These are phyloP conservation scores for Pleurotus tuoliensis DNA, from an alignment of 768 basidiomycete genomes.

Conservation along the genomic window DNA sequence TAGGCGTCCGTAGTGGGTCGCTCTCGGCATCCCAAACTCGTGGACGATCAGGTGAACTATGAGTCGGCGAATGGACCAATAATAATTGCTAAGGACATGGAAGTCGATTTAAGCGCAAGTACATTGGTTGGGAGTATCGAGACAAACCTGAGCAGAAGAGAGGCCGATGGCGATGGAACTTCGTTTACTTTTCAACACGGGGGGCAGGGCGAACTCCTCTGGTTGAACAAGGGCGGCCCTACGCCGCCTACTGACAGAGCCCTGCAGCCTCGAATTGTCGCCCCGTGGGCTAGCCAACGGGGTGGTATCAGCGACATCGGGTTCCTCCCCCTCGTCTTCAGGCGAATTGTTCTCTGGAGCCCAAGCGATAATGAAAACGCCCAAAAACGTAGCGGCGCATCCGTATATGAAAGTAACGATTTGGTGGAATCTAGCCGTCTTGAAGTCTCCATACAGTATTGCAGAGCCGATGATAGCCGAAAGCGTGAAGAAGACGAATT, in stretches of 20 bases:
- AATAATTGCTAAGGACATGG: conserved; percentile 48
- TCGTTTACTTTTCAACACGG: conserved; percentile 45
- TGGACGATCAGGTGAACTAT: conserved; percentile 31
- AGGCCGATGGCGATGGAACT: conserved; percentile 64
- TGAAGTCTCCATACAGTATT: conserved; percentile 92
- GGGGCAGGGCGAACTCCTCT: conserved; percentile 38
- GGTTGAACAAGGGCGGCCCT: conserved; percentile 47
- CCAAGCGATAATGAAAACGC: conserved; percentile 86
- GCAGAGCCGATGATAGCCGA: conserved; percentile 92
- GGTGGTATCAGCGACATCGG: conserved; percentile 11
- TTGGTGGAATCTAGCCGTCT: conserved; percentile 74
- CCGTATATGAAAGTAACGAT: conserved; percentile 84
- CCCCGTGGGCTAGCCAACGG: not conserved
- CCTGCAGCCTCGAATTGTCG: not conserved
- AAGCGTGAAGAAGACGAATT: conserved; percentile 93
- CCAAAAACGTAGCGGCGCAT: conserved; percentile 83
- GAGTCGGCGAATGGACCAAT: conserved; percentile 62
- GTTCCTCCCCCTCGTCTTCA: conserved; percentile 24
- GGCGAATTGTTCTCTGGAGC: conserved; percentile 29
- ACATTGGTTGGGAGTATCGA: not conserved
- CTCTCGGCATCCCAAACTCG: conserved; percentile 29
- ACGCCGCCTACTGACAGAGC: conserved; percentile 24
- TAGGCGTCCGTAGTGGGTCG: conserved; percentile 20
- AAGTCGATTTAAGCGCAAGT: not conserved
- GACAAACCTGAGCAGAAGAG: conserved; percentile 67